These are phyloP conservation scores for Mycena filopes DNA, from an alignment of 768 basidiomycete genomes.

Conservation along the genomic window DNA sequence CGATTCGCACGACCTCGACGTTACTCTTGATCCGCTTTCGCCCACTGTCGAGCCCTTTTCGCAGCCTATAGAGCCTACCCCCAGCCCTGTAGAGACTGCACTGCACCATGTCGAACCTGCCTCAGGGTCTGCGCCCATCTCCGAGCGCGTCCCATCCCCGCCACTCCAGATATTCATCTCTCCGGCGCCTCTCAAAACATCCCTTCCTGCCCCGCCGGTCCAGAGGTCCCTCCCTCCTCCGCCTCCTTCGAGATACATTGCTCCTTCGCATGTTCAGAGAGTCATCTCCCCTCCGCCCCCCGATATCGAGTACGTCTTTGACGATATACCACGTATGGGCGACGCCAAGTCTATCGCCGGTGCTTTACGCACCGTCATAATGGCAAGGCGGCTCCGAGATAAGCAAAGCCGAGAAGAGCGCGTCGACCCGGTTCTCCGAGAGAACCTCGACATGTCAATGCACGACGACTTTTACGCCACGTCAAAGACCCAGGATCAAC, in stretches of 20 bases:
- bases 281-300: not conserved
- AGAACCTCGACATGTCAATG: conserved; percentile 60
- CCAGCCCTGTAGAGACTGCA: not conserved
- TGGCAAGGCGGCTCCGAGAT: conserved; percentile 69
- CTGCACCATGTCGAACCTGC: not conserved
- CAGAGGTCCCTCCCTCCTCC: conserved; percentile 11
- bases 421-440: conserved; percentile 69
- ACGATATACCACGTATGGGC: conserved; percentile 51
- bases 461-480: conserved; percentile 40
- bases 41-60: not conserved
- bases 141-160: not conserved
- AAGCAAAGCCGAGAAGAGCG: conserved; percentile 70
- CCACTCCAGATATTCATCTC: not conserved
- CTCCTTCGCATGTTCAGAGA: conserved; percentile 7
- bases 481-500: conserved; percentile 49
- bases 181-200: not conserved
- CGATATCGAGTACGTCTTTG: conserved; percentile 26
- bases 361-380: conserved; percentile 70
- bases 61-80: too few relatives aligned
- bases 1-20: not conserved
- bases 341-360: conserved; percentile 63
- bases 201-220: not conserved
- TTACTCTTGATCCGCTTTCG: conserved; percentile 1
- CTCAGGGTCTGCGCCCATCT: not conserved
- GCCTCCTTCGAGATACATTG: conserved; percentile 3